Conservation (phyloP, 257 asterid species). For the Capsicum pubescens region DNA sequence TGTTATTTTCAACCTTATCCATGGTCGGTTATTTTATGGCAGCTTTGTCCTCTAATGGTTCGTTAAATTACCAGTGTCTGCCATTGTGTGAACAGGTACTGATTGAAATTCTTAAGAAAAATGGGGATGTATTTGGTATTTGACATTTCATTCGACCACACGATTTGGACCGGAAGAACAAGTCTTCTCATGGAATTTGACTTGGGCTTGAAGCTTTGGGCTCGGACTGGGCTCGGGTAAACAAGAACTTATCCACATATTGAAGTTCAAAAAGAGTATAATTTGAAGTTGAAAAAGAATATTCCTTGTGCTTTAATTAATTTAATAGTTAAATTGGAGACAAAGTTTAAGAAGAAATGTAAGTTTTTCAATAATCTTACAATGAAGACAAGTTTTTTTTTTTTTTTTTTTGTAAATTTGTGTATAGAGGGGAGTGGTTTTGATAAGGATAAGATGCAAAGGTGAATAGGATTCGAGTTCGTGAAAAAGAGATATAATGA, state of each 20-base stretch:
- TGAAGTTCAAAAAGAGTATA: neutral
- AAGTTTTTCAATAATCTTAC: no score
- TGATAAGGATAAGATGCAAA: no score
- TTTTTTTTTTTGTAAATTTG: no score
- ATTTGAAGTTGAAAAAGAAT: neutral
- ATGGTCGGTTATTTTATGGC: neutral
- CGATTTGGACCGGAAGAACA: neutral
- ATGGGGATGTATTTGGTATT: neutral
- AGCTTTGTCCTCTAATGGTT: neutral
- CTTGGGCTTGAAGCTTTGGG: conserved; percentile 20
- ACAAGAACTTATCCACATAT: neutral
- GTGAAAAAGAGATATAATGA: no score
- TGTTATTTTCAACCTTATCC: conserved; percentile 15
- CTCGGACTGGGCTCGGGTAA: neutral
- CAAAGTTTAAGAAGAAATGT: no score
- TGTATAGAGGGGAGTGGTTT: no score
- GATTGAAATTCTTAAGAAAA: neutral
- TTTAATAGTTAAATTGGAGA: no score
- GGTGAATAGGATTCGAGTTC: no score
- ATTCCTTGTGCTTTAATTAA: neutral
- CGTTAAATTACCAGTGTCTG: neutral
- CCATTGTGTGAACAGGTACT: neutral
- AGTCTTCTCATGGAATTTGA: conserved; percentile 6
- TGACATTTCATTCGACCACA: neutral
- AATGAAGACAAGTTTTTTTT: no score